phyloP scores from a whole-genome alignment of 768 basidiomycete genomes.

The Tubosaeta sp. region DNA sequence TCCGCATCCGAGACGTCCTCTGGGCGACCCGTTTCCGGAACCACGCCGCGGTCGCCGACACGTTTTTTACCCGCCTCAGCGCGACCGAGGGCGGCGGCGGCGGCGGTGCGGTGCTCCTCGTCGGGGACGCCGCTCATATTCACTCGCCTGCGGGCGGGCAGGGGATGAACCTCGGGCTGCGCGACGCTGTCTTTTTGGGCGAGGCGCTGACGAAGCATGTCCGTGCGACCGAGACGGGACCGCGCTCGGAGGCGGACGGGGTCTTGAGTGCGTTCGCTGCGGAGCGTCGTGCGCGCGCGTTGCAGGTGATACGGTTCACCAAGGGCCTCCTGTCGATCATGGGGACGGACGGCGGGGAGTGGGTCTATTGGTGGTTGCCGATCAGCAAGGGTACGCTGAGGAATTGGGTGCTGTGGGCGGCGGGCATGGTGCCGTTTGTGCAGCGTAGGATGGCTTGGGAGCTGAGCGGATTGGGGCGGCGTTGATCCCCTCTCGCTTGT shows the following conservation, averaged over 20 bases:
- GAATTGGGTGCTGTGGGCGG: conserved; percentile 24
- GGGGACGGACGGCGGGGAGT: conserved; percentile 11
- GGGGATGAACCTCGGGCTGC: conserved; percentile 56
- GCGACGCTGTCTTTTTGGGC: conserved; percentile 47
- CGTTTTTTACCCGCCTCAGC: conserved; percentile 32
- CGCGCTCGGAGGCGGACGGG: conserved; percentile 24
- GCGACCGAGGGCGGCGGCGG: too few relatives aligned
- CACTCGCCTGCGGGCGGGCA: conserved; percentile 56
- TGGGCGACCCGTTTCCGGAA: conserved; percentile 49
- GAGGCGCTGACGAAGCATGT: conserved; percentile 38
- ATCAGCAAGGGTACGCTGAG: conserved; percentile 24
- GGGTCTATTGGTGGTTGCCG: conserved; percentile 27
- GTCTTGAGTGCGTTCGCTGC: conserved; percentile 35
- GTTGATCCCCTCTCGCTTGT: conserved; percentile 3
- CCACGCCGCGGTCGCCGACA: conserved; percentile 42
- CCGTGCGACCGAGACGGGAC: conserved; percentile 6
- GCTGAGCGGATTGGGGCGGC: conserved; percentile 25
- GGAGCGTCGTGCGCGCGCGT: conserved; percentile 36
- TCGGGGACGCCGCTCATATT: conserved; percentile 50
- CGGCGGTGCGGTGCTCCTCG: conserved; percentile 25
- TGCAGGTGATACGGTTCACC: conserved; percentile 39
- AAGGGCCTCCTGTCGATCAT: conserved; percentile 31
- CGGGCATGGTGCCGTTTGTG: conserved; percentile 18
- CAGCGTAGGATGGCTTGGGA: conserved; percentile 20
- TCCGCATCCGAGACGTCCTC: conserved; percentile 35